Evolutionary conservation across 352 stramenopile species (phyloP), one percentile per base, ranked within the genome.

Genomic region (Globisporangium okanoganense): DNA sequence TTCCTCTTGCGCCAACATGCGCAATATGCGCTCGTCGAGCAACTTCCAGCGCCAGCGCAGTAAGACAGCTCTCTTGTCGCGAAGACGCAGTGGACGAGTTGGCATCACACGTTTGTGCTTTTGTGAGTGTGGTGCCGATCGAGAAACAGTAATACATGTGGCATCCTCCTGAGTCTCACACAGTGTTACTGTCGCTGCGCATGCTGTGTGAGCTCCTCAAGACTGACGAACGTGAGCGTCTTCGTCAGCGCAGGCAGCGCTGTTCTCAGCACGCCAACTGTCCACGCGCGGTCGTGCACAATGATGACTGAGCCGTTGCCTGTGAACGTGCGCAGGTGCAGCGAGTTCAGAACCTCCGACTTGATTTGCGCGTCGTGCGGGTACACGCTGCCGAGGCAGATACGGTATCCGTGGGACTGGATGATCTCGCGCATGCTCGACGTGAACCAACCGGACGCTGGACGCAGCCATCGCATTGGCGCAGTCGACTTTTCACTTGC

Each of bases 311-410:
- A 88, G 33, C 86, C 86, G 27, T 72, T 79, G n/a, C 63, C 66
- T 8, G 86, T 94, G 25, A 80, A 73, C 31, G 61, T 47, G 13
- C 69, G 67, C 48, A 95, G 59, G 50, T 87, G 64, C 49, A 86
- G 65, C 31, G 85, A 76, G 44, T 95, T 95, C 24, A 95, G 31
- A 2, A 61, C 56, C 62, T 89, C 76, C 1, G 71, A 84, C 59
- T 79, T 80, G 68, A 95, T 92, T 67, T 95, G 86, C 24, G 86
- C 86, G 59, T 95, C 86, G 58, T 95, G 86, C 3, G 86, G 86
- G 62, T 95, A 95, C 25, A 95, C 86, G 60, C 82, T 94, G 36
- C 86, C 86, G 54, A 95, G 74, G 65, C 82, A 92, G 52, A 95
- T 92, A 20, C 85, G 73, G 61, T 95, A 95, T n/a, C 84, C 82